A percentile compares a stretch with the other conserved stretches of the same genome.
phyloP scores from a whole-genome alignment of 805 yeast species.

The Candida multigemmis region DNA sequence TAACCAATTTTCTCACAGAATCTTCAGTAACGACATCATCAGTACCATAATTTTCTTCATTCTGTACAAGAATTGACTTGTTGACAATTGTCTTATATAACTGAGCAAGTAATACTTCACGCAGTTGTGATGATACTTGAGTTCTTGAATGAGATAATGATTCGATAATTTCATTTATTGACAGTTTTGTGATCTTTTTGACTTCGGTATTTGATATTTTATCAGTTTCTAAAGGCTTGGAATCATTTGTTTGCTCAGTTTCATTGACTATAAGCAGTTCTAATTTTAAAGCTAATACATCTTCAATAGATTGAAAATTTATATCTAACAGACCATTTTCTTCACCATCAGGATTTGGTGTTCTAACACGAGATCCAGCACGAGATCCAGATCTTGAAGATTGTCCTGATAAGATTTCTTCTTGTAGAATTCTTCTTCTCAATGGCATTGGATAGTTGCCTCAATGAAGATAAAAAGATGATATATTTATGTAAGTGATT shows the following conservation, averaged over 20 bases:
- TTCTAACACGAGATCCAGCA: constrained; percentile 21
- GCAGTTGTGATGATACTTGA: constrained; percentile 35
- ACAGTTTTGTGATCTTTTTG: constrained; percentile 25
- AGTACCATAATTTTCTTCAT: constrained; percentile 28
- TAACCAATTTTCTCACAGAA: constrained; percentile 22
- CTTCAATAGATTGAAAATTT: constrained; percentile 25
- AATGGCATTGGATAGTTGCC: constrained; percentile 1
- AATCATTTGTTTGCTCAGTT: constrained; percentile 5
- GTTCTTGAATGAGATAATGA: constrained; percentile 33
- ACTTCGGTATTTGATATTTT: constrained; percentile 20
- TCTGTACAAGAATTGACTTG: constrained; percentile 26
- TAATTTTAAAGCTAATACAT: constrained; percentile 19
- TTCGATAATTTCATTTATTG: constrained; percentile 36
- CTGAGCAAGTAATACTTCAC: constrained; percentile 44
- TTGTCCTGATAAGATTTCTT: no score
- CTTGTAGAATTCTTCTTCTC: constrained; percentile 3
- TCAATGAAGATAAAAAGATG: no score
- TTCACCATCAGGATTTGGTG: constrained; percentile 27
- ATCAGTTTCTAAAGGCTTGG: constrained; percentile 8
- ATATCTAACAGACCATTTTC: constrained; percentile 26
- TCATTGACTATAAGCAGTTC: constrained; percentile 11
- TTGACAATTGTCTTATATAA: constrained; percentile 37
- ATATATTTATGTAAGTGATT: no score
- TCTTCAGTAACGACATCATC: constrained; percentile 28
- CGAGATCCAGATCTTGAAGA: constrained; percentile 21